These are phyloP conservation scores for Termitomyces sp. DNA, from an alignment of 768 basidiomycete genomes.

Conservation along the genomic window DNA sequence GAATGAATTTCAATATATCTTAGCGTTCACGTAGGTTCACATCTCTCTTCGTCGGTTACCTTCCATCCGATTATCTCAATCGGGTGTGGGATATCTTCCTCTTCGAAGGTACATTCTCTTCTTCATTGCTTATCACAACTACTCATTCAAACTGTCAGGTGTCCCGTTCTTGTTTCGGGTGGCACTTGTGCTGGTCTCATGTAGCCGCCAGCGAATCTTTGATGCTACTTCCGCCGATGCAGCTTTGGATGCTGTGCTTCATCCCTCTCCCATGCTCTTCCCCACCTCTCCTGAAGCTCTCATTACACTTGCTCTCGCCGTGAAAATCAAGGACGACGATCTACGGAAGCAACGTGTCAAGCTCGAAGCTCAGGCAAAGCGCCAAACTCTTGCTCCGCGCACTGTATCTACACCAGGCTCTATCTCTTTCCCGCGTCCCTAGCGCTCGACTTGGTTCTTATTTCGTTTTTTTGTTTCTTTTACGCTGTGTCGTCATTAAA, in stretches of 20 bases:
- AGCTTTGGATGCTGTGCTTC: slow-evolving; percentile 45
- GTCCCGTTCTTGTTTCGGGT: slow-evolving; percentile 72
- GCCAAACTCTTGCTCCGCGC: slow-evolving; percentile 44
- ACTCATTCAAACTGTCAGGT: slow-evolving; percentile 35
- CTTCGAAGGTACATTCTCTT: slow-evolving; percentile 59
- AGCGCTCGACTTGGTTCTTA: not conserved
- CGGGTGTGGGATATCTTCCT: slow-evolving; percentile 84
- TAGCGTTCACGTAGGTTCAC: slow-evolving; percentile 51
- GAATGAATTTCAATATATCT: not conserved
- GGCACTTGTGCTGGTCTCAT: slow-evolving; percentile 59
- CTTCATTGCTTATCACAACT: not conserved
- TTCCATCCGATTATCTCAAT: slow-evolving; percentile 63
- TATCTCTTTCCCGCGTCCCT: slow-evolving; percentile 20
- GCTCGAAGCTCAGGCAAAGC: slow-evolving; percentile 70
- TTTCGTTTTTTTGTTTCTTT: not conserved
- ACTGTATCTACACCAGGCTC: slow-evolving; percentile 19
- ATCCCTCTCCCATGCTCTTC: slow-evolving; percentile 48
- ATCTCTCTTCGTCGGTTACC: slow-evolving; percentile 61
- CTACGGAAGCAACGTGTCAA: slow-evolving; percentile 71
- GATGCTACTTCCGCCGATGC: slow-evolving; percentile 43
- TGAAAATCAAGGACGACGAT: slow-evolving; percentile 80
- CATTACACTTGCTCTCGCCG: slow-evolving; percentile 52
- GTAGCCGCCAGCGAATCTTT: slow-evolving; percentile 56
- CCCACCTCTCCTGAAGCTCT: slow-evolving; percentile 61
- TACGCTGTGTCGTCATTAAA: not conserved